Evolutionary conservation across 2,329 filamentous ascomycete genomes (phyloP).

Genomic region (Diaporthe humulicola): DNA sequence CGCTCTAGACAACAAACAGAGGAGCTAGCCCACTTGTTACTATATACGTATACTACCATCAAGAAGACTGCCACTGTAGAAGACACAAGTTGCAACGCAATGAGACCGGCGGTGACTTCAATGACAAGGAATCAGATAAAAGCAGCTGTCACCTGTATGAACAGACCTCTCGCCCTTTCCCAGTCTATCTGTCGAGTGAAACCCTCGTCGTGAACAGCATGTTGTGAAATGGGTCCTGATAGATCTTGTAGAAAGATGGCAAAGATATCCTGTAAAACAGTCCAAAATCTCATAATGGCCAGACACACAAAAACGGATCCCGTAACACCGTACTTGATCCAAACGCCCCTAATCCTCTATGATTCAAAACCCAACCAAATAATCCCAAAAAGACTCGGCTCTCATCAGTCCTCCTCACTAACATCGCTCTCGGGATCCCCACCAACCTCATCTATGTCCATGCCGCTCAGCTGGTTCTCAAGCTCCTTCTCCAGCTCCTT

Average conservation of each 20-base stretch:
- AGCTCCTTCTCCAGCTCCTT: conserved; percentile 70
- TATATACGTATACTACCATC: too few species aligned
- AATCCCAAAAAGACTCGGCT: background rate
- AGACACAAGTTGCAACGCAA: background rate
- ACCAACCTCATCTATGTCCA: conserved; percentile 55
- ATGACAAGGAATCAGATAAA: background rate
- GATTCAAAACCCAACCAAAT: background rate
- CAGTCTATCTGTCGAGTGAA: background rate
- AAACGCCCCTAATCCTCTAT: conserved; percentile 7
- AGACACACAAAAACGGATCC: background rate
- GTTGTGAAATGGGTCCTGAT: background rate
- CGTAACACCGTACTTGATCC: background rate
- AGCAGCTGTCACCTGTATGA: background rate
- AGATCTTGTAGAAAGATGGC: background rate
- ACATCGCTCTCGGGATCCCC: conserved; percentile 74
- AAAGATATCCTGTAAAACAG: background rate
- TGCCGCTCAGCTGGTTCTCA: conserved; percentile 61
- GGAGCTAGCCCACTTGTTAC: background rate
- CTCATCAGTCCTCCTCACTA: conserved; percentile 72
- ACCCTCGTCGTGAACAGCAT: background rate
- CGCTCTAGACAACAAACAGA: background rate
- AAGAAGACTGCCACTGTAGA: background rate
- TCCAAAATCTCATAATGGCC: background rate
- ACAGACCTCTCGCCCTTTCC: background rate
- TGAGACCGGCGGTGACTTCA: background rate